Conservation (phyloP, 805 yeast species). For the Metschnikowia chrysomelidarum region DNA sequence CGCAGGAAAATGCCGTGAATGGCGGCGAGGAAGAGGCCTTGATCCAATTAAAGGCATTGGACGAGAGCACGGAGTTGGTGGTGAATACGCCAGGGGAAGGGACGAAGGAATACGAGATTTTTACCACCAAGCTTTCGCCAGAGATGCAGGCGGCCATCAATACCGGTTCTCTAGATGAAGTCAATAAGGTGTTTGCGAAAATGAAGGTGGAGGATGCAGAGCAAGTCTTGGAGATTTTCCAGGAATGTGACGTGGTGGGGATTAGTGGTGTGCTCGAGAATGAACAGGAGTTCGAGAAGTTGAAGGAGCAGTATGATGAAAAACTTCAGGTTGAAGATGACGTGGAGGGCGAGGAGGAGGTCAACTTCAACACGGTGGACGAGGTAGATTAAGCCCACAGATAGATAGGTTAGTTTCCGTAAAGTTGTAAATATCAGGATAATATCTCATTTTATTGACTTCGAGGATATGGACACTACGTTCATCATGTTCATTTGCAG, state of each 20-base stretch:
- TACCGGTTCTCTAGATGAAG: conserved; percentile 68
- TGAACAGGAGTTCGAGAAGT: conserved; percentile 61
- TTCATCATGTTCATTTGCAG: no score
- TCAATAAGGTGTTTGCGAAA: conserved; percentile 76
- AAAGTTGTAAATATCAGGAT: no score
- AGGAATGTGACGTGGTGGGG: conserved; percentile 80
- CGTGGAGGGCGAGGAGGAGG: conserved; percentile 1
- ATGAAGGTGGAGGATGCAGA: conserved; percentile 81
- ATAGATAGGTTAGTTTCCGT: no score
- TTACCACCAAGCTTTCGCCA: conserved; percentile 51
- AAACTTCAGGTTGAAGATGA: conserved; percentile 16
- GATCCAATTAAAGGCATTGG: conserved; percentile 85
- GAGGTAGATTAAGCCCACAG: conserved; percentile 12
- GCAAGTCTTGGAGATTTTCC: conserved; percentile 64
- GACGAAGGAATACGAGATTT: conserved; percentile 54
- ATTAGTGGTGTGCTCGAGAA: conserved; percentile 74
- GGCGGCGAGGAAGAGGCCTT: conserved; percentile 59
- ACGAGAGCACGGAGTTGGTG: conserved; percentile 72
- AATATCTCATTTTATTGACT: no score
- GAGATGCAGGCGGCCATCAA: conserved; percentile 74
- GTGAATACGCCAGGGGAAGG: conserved; percentile 65
- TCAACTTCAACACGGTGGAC: conserved; percentile 9
- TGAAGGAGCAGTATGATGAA: conserved; percentile 48
- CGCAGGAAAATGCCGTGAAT: conserved; percentile 44
- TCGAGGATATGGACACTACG: no score